These are phyloP conservation scores for Colletotrichum gigasporum DNA, from an alignment of 2,329 filamentous ascomycete genomes.

Conservation along the genomic window DNA sequence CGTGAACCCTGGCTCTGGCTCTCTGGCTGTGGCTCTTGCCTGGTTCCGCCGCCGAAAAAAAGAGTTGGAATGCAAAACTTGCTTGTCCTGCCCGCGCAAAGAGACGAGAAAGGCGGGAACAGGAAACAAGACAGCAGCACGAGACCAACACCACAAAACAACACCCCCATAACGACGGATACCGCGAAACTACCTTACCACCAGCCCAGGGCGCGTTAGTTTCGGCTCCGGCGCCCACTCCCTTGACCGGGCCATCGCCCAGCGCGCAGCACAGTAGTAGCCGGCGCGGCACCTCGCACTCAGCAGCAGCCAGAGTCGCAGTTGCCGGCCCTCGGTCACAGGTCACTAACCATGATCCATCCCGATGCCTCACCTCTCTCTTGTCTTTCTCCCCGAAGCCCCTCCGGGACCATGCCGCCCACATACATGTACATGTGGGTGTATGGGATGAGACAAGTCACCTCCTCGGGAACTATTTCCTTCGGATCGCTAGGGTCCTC, in stretches of 20 bases:
- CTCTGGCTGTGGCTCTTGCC: constrained; percentile 18
- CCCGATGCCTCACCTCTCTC: constrained; percentile 21
- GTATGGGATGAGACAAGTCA: constrained; percentile 49
- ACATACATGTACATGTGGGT: constrained; percentile 33
- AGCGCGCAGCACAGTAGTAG: background rate
- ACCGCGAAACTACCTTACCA: no score
- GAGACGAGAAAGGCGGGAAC: constrained; percentile 8
- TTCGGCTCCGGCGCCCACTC: constrained; percentile 16
- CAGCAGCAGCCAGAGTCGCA: background rate
- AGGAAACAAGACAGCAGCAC: constrained; percentile 4
- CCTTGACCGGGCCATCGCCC: background rate
- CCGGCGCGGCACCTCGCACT: no score
- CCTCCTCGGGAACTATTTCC: constrained; percentile 40
- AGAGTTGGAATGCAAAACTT: constrained; percentile 24
- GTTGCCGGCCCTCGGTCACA: constrained; percentile 19
- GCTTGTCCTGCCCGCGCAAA: background rate
- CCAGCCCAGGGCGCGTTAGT: background rate
- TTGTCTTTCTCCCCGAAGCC: constrained; percentile 27
- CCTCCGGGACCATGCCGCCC: constrained; percentile 33
- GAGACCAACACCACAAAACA: constrained; percentile 15
- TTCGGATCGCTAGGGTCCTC: constrained; percentile 30
- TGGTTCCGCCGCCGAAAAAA: constrained; percentile 9
- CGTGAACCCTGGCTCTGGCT: constrained; percentile 30
- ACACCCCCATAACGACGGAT: background rate
- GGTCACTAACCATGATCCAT: constrained; percentile 6